Evolutionary conservation across 768 basidiomycete species (phyloP).

Genomic region (Tricholoma matsutake): DNA sequence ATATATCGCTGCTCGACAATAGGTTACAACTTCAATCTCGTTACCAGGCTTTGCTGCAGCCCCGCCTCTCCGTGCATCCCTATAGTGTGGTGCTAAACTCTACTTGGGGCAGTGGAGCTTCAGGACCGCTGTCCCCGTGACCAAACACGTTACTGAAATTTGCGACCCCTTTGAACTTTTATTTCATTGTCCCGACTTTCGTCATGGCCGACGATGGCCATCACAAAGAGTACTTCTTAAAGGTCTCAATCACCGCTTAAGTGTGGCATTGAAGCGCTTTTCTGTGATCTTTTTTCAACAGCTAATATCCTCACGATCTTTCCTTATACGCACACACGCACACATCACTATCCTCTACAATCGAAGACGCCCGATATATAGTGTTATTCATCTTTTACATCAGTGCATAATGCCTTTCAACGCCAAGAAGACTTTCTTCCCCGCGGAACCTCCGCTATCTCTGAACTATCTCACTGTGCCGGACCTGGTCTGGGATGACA

Average conservation of each 20-base stretch:
- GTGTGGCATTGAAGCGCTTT: background rate
- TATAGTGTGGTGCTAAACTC: too few relatives aligned
- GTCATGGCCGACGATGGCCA: background rate
- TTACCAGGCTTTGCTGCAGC: too few relatives aligned
- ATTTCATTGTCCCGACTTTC: background rate
- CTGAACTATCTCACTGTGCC: conserved; percentile 5
- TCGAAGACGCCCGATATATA: background rate
- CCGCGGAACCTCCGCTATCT: background rate
- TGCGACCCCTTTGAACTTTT: background rate
- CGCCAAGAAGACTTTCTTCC: background rate
- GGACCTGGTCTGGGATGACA: conserved; percentile 9
- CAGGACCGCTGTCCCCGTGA: background rate
- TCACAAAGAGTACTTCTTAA: background rate
- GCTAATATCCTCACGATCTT: background rate
- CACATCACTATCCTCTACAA: background rate
- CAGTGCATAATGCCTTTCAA: background rate
- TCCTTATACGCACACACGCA: background rate
- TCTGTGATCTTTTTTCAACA: background rate
- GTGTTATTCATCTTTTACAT: background rate
- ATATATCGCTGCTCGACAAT: too few relatives aligned
- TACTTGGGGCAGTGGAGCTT: too few relatives aligned
- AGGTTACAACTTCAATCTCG: too few relatives aligned
- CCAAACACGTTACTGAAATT: conserved; percentile 1
- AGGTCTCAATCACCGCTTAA: background rate
- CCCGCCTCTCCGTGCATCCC: too few relatives aligned